Evolutionary conservation across 345 rosid species (phyloP).

Genomic region (Cochlearia excelsa): DNA sequence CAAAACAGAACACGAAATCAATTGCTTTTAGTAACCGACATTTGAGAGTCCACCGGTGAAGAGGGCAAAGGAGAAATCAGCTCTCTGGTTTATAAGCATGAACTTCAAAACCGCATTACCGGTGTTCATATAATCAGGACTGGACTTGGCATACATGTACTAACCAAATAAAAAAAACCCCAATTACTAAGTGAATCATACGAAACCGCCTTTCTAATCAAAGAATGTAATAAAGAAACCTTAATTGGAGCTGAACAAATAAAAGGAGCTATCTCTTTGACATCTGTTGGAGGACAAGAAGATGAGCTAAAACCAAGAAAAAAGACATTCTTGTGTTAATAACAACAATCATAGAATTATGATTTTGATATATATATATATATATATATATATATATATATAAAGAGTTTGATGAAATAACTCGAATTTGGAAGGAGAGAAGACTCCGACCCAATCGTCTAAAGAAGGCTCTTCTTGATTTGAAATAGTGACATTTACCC

Average conservation of each 20-base stretch:
- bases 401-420: slow-evolving; percentile 16
- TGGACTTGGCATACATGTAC: slow-evolving; percentile 61
- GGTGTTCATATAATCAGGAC: slow-evolving; percentile 47
- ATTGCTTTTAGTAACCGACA: slow-evolving; percentile 28
- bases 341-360: not conserved
- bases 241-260: slow-evolving; percentile 87
- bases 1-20: slow-evolving; percentile 44
- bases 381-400: not conserved
- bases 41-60: slow-evolving; percentile 43
- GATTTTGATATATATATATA: too few relatives aligned
- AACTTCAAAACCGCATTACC: slow-evolving; percentile 58
- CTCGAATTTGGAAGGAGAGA: slow-evolving; percentile 83
- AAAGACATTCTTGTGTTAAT: not conserved
- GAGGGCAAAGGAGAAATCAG: slow-evolving; percentile 76
- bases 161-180: slow-evolving; percentile 23
- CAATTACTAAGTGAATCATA: not conserved
- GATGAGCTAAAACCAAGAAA: slow-evolving; percentile 39
- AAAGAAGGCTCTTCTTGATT: not conserved
- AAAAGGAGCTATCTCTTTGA: slow-evolving; percentile 49
- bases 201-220: not conserved
- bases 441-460: slow-evolving; percentile 87
- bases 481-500: slow-evolving; percentile 60
- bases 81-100: slow-evolving; percentile 87
- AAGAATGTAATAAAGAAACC: slow-evolving; percentile 35
- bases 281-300: slow-evolving; percentile 47